Percentiles rank a stretch among this genome's conserved stretches.
Conservation (phyloP, 306 rosid species). For the Chamaecrista fasciculata region DNA sequence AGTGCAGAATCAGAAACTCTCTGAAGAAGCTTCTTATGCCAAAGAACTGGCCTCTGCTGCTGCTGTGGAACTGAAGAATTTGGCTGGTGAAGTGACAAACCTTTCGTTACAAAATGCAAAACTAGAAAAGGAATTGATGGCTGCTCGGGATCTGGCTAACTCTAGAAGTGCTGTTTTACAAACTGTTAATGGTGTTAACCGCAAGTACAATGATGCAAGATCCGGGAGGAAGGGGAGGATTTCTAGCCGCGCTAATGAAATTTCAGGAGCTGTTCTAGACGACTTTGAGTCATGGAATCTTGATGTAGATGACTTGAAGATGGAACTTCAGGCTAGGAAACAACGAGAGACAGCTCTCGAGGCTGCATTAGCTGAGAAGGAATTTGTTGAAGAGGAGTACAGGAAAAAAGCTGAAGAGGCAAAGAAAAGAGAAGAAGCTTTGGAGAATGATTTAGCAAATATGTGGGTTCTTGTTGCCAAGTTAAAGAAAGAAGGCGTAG, state of each 20-base stretch:
- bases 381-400: constrained; percentile 73
- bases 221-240: constrained; percentile 82
- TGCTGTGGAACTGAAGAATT: constrained; percentile 94
- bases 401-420: constrained; percentile 83
- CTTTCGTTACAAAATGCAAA: constrained; percentile 82
- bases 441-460: constrained; percentile 97
- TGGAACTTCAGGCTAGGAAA: constrained; percentile 93
- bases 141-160: constrained; percentile 70
- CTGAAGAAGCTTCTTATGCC: constrained; percentile 98
- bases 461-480: constrained; percentile 99
- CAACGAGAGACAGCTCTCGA: constrained; percentile 92
- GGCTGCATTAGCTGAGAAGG: constrained; percentile 91
- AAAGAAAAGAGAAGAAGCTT: constrained; percentile 89
- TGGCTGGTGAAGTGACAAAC: constrained; percentile 97
- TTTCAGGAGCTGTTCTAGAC: constrained; percentile 51
- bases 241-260: constrained; percentile 61
- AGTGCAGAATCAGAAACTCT: constrained; percentile 92
- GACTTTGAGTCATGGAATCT: constrained; percentile 85
- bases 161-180: constrained; percentile 51
- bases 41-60: constrained; percentile 99
- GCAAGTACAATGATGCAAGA: constrained; percentile 68
- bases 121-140: constrained; percentile 78
- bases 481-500: constrained; percentile 86
- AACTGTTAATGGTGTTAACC: constrained; percentile 60
- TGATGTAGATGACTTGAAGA: constrained; percentile 70